Evolutionary conservation across 139 green algal genomes (phyloP), one percentile per base, ranked within the genome.

Genomic region (Zygnema circumcarinatum): DNA sequence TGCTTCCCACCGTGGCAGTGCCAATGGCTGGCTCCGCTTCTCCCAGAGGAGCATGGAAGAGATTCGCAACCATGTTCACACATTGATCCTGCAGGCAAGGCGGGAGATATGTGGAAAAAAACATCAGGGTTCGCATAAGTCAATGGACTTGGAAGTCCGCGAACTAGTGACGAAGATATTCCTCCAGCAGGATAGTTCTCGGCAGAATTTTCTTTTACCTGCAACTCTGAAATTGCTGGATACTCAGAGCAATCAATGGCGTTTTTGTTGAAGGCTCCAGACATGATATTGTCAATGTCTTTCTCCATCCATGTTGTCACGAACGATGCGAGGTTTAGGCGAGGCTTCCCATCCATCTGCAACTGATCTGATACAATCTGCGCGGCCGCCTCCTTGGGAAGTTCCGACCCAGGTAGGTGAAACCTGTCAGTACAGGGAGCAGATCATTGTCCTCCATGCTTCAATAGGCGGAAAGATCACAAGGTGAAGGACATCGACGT

Each of bases 301-400:
- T 84, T 68, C 80, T 92, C 88, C 88, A 92, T 92, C 88, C 88
- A 92, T 29, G 87, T 92, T 36, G 88, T 92, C 39, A 92, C 88
- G 67, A 92, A 92, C 21, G 41, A 87, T 32, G 88, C 88, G 0
- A 92, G 80, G 78, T 92, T 92, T 25, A 92, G 88, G 53, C 88
- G 76, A 79, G 88, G 88, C 31, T 92, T 92, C 33, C 87, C 56
- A 73, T 92, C 88, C 21, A 92, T 33, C 75, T 90, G 89, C 47
- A 92, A 68, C 56, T 92, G 62, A 74, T 92, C 88, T 31, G n/a
- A 20, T 47, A 92, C 89, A 35, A 92, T 76, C 31, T 92, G 87
- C 35, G 89, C 69, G 53, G 88, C 88, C 76, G 82, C 88, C 2
- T 93, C 52, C 36, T 92, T 85, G 3, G 79, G 47, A 69, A 92